These are phyloP conservation scores for Lagerstroemia speciosa DNA, from an alignment of 345 rosid species.

Conservation along the genomic window DNA sequence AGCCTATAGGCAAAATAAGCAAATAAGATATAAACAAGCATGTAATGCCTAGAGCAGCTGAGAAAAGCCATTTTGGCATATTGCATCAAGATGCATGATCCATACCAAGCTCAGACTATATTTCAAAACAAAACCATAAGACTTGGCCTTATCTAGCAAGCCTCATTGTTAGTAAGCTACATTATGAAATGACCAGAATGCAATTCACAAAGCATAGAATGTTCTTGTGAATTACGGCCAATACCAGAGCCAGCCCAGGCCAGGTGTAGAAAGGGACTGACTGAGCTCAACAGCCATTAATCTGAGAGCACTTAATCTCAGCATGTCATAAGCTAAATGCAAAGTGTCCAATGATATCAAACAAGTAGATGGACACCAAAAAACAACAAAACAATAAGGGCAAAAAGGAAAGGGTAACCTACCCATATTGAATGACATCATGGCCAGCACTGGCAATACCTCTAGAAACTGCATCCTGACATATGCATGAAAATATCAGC, in stretches of 20 bases:
- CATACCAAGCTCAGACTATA: neutral
- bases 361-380: neutral
- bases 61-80: neutral
- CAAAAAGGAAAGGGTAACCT: slow-evolving; percentile 19
- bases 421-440: slow-evolving; percentile 90
- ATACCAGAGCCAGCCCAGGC: too few relatives aligned
- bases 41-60: neutral
- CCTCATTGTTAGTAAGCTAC: neutral
- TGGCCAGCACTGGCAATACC: slow-evolving; percentile 65
- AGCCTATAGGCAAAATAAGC: slow-evolving; percentile 32
- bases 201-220: too few relatives aligned
- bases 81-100: neutral
- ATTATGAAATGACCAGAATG: too few relatives aligned
- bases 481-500: slow-evolving; percentile 17
- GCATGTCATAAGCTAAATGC: neutral
- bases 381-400: slow-evolving; percentile 1
- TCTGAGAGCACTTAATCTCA: neutral
- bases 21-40: neutral
- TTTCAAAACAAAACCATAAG: neutral
- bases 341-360: neutral
- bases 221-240: too few relatives aligned
- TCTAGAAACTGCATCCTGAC: slow-evolving; percentile 83
- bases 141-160: neutral
- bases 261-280: neutral
- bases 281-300: neutral